Percentiles rank a stretch among this genome's conserved stretches.
Evolutionary conservation across 1,139 yeast genomes (phyloP).

Genomic region (Yamadazyma dushanensis): DNA sequence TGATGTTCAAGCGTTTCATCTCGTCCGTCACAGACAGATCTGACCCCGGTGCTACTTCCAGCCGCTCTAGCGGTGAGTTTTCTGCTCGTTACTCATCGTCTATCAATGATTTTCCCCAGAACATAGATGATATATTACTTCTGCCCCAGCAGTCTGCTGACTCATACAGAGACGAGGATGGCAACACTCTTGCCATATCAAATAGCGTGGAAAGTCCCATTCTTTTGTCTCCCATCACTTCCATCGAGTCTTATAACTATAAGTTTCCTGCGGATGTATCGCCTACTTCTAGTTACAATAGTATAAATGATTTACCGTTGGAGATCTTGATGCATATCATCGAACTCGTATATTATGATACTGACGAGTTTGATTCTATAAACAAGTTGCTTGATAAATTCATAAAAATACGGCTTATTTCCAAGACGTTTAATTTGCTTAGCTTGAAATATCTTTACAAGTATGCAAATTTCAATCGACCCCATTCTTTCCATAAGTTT

Average conservation of each 20-base stretch:
- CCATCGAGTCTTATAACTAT: slow-evolving; percentile 28
- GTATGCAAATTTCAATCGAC: slow-evolving; percentile 74
- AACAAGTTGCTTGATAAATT: slow-evolving; percentile 45
- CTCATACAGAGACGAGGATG: slow-evolving; percentile 3
- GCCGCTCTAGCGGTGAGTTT: too few relatives aligned
- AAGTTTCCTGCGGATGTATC: slow-evolving; percentile 9
- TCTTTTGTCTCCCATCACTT: slow-evolving; percentile 37
- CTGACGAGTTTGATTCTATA: slow-evolving; percentile 30
- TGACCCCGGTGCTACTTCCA: too few relatives aligned
- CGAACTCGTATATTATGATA: slow-evolving; percentile 45
- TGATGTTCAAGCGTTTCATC: slow-evolving; percentile 12
- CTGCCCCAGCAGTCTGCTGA: slow-evolving; percentile 10
- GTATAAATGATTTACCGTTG: slow-evolving; percentile 30
- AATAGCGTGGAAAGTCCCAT: slow-evolving; percentile 20
- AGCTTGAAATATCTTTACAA: slow-evolving; percentile 52
- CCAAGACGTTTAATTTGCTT: slow-evolving; percentile 33
- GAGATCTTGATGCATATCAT: slow-evolving; percentile 46
- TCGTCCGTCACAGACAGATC: slow-evolving; percentile 8
- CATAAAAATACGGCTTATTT: slow-evolving; percentile 31
- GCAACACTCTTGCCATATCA: slow-evolving; percentile 1
- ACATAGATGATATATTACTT: slow-evolving; percentile 10
- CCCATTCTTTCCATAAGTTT: slow-evolving; percentile 77
- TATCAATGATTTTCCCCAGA: not conserved
- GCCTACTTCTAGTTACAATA: slow-evolving; percentile 2
- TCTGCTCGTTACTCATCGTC: too few relatives aligned